Evolutionary conservation across 2,329 filamentous ascomycete genomes (phyloP).

Genomic region (Reticulascus tulasneorum): DNA sequence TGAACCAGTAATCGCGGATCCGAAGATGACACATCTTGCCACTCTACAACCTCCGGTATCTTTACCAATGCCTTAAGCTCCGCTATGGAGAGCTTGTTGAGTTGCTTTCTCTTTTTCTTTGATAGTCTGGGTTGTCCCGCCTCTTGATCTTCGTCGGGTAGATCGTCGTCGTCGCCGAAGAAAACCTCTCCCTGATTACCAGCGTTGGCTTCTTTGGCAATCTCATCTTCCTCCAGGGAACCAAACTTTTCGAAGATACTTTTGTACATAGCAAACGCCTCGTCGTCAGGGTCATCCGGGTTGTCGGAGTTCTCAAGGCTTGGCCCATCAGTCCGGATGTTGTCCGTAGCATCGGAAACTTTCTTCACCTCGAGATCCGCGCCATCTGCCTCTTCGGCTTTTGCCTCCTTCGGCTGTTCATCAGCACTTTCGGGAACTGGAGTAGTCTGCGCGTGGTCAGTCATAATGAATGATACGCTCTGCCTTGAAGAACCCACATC

Average conservation of each 20-base stretch:
- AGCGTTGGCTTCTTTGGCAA: conserved; percentile 60
- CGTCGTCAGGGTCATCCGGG: conserved; percentile 66
- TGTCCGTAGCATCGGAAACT: conserved; percentile 28
- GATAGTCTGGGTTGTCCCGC: conserved; percentile 67
- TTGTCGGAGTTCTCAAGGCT: conserved; percentile 52
- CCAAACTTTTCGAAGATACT: conserved; percentile 79
- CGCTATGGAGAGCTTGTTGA: conserved; percentile 89
- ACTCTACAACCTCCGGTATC: conserved; percentile 93
- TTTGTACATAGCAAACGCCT: conserved; percentile 79
- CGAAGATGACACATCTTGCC: conserved; percentile 90
- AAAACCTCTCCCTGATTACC: conserved; percentile 82
- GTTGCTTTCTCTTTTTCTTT: conserved; percentile 90
- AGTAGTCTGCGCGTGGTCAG: conserved; percentile 15
- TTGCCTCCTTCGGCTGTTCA: conserved; percentile 20
- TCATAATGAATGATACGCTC: conserved; percentile 11
- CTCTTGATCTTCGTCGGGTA: conserved; percentile 74
- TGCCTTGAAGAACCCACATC: conserved; percentile 34
- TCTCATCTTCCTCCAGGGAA: conserved; percentile 57
- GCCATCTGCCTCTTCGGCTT: conserved; percentile 20
- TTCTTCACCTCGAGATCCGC: conserved; percentile 41
- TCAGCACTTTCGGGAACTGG: conserved; percentile 15
- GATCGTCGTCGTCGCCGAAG: conserved; percentile 80
- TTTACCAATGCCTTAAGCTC: conserved; percentile 89
- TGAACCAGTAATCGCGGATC: conserved; percentile 87
- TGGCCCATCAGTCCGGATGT: conserved; percentile 39